Evolutionary conservation across 345 rosid species (phyloP), one percentile per base, ranked within the genome.

Genomic region (Ceriops decandra): DNA sequence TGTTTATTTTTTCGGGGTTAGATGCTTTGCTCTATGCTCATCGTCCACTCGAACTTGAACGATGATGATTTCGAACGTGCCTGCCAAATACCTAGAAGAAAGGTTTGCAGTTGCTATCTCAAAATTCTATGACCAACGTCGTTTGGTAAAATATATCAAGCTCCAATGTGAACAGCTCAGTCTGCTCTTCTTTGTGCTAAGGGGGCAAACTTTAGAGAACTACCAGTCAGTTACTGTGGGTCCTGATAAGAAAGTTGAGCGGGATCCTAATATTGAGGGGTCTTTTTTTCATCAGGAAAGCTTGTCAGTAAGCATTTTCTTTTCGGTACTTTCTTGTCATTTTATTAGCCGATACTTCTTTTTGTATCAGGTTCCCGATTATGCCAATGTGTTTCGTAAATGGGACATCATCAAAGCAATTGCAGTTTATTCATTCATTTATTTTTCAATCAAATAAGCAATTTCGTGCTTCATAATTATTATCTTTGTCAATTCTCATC

Each of bases 191-290:
- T 30, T 61, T 64, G 27, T 61, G 69, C n/a, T 13, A 24, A 87
- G 96, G 87, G 88, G 42, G 92, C 85, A 4, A 82, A 77, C 68
- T 90, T 87, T 57, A 80, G 95, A 62, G 86, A 89, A 69, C 75
- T 87, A 36, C 85, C 89, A 10, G 96, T 90, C 21, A 22, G 86
- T 87, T 1, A 66, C 42, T 11, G 85, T 87, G 24, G 74, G 85
- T 35, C 28, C 54, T 0, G 79, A 77, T 13, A 87, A 87, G 6
- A 79, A 67, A 60, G 87, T 82, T 32, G 76, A 76, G 52, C 79
- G 61, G 77, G 87, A 84, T 78, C 90, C 87, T 17, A 33, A 72
- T 0, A 22, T 82, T 0, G 60, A 69, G 11, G 90, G 26, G 52
- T 81, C 47, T 74, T 42, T 15, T 66, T 87, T 57, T 58, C 66